Conservation (phyloP, 805 yeast species). For the Starmerella ratchasimensis region DNA sequence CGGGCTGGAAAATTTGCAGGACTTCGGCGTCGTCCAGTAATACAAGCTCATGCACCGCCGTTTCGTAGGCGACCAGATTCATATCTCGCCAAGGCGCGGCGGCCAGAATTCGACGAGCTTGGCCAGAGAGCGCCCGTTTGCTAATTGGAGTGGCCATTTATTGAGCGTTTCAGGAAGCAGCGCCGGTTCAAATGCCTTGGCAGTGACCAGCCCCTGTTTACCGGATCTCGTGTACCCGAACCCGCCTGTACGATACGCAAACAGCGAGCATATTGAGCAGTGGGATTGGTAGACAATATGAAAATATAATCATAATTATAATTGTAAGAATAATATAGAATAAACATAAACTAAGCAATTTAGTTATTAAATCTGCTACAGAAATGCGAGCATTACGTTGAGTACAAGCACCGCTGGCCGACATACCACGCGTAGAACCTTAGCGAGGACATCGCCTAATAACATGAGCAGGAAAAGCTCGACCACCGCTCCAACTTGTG, state of each 20-base stretch:
- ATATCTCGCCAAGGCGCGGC: slow-evolving; percentile 54
- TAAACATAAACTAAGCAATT: not conserved
- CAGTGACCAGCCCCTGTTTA: no score
- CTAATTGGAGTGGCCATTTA: not conserved
- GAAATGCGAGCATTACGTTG: not conserved
- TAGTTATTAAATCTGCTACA: not conserved
- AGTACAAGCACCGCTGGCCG: slow-evolving; percentile 8
- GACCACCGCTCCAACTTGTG: slow-evolving; percentile 1
- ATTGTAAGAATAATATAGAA: not conserved
- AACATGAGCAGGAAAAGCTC: slow-evolving; percentile 15
- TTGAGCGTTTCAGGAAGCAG: no score
- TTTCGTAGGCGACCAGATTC: slow-evolving; percentile 54
- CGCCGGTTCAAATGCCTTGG: no score
- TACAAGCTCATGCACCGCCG: slow-evolving; percentile 75
- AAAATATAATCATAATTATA: not conserved
- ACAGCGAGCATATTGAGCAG: no score
- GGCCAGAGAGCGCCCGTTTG: not conserved
- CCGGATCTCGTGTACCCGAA: no score
- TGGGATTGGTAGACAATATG: no score
- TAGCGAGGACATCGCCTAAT: slow-evolving; percentile 2
- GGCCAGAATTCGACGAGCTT: slow-evolving; percentile 24
- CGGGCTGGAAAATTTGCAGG: slow-evolving; percentile 45
- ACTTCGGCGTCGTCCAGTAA: slow-evolving; percentile 37
- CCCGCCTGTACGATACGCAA: no score
- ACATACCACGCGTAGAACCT: slow-evolving; percentile 3